phyloP scores from a whole-genome alignment of 2,329 filamentous ascomycete species.

The Aspergillus udagawae region DNA sequence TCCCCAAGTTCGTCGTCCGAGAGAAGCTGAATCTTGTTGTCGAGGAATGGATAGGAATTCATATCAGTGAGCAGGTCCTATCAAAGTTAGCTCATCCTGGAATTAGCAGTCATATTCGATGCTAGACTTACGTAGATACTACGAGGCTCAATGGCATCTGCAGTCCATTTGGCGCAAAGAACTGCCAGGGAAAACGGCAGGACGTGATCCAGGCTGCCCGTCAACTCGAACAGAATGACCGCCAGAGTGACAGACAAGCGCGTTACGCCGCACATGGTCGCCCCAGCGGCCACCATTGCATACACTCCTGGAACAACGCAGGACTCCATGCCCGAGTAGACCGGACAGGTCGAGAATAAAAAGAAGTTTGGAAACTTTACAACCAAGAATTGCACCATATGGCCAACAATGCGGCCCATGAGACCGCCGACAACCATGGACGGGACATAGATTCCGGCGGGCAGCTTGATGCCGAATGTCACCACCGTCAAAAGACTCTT shows the following conservation, averaged over 20 bases:
- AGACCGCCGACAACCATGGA: slow-evolving; percentile 98
- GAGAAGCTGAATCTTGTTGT: slow-evolving; percentile 88
- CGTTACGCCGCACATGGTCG: slow-evolving; percentile 97
- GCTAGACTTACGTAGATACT: slow-evolving; percentile 73
- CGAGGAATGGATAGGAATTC: slow-evolving; percentile 96
- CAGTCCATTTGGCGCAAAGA: slow-evolving; percentile 95
- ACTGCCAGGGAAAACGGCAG: slow-evolving; percentile 90
- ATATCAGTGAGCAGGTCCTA: slow-evolving; percentile 89
- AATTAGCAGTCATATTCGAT: neutral
- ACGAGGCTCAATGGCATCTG: slow-evolving; percentile 87
- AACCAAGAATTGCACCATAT: slow-evolving; percentile 76
- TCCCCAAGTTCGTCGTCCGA: slow-evolving; percentile 87
- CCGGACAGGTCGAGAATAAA: slow-evolving; percentile 68
- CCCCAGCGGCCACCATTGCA: slow-evolving; percentile 86
- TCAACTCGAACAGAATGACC: slow-evolving; percentile 93
- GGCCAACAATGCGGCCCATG: slow-evolving; percentile 82
- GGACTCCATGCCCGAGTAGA: slow-evolving; percentile 63
- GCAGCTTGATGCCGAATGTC: slow-evolving; percentile 94
- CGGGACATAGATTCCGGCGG: slow-evolving; percentile 94
- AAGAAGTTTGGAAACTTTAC: slow-evolving; percentile 66
- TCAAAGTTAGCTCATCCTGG: slow-evolving; percentile 13
- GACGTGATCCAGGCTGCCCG: slow-evolving; percentile 90
- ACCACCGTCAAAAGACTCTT: slow-evolving; percentile 85
- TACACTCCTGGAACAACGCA: slow-evolving; percentile 98
- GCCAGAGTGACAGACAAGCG: slow-evolving; percentile 87